These are phyloP conservation scores for Knoxia roxburghii DNA, from an alignment of 257 asterid genomes.

Conservation along the genomic window DNA sequence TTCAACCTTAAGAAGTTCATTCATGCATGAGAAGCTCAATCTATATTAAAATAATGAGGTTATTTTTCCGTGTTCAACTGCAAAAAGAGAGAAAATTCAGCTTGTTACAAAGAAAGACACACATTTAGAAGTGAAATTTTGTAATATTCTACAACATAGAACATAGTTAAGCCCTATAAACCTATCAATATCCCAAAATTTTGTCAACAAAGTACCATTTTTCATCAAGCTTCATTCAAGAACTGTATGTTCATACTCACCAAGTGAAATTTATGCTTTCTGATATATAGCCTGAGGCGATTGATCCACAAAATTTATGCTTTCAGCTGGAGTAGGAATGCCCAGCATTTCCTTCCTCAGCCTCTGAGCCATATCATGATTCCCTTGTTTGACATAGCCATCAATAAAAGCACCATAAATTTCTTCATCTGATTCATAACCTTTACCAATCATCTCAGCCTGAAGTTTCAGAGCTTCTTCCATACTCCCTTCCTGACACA, in stretches of 20 bases:
- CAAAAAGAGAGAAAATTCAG: neutral
- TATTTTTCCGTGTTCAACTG: neutral
- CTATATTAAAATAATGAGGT: neutral
- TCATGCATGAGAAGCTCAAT: neutral
- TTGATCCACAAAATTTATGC: slow-evolving; percentile 1
- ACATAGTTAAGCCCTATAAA: no score
- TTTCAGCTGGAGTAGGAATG: slow-evolving; percentile 16
- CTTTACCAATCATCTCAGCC: slow-evolving; percentile 72
- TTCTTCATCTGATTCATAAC: slow-evolving; percentile 50
- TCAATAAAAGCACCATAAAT: slow-evolving; percentile 54
- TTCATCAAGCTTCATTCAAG: neutral
- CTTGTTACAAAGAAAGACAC: neutral
- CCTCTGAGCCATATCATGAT: slow-evolving; percentile 37
- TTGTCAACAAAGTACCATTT: neutral
- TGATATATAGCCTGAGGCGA: neutral
- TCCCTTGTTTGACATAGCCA: slow-evolving; percentile 52
- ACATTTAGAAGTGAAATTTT: neutral
- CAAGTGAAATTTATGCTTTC: neutral
- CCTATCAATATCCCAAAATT: neutral
- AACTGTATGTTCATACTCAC: neutral
- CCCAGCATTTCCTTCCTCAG: slow-evolving; percentile 53
- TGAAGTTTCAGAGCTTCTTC: slow-evolving; percentile 67
- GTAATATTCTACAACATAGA: neutral
- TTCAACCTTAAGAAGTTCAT: neutral
- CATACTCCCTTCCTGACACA: slow-evolving; percentile 58